Evolutionary conservation across 192 early-diverging fungal genomes (phyloP).

Genomic region (Podila clonocystis): DNA sequence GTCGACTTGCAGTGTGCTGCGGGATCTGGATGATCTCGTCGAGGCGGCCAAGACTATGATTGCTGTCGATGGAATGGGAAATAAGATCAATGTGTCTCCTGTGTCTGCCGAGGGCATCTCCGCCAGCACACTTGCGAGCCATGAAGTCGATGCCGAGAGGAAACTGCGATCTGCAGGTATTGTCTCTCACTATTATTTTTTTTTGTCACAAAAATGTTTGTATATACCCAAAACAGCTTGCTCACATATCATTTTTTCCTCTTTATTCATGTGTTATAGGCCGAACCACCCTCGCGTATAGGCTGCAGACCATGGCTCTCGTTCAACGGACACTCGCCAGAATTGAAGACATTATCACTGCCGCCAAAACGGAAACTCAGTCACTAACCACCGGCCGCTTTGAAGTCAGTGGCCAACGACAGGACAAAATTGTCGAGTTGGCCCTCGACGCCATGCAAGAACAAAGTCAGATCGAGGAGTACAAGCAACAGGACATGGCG

Average conservation of each 20-base stretch:
- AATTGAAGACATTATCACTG: constrained; percentile 6
- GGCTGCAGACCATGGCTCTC: constrained; percentile 17
- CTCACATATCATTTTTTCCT: too few species aligned
- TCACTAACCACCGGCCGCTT: neutral
- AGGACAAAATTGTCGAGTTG: constrained; percentile 3
- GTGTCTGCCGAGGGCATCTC: neutral
- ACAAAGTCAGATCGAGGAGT: neutral
- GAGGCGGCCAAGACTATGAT: constrained; percentile 13
- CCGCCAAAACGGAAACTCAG: neutral
- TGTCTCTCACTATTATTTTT: neutral
- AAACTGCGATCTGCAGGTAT: constrained; percentile 36
- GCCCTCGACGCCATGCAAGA: constrained; percentile 1
- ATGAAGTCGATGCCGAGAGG: neutral
- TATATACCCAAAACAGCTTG: too few species aligned
- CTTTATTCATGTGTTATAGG: neutral
- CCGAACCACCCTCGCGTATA: constrained; percentile 19
- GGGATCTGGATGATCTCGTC: constrained; percentile 13
- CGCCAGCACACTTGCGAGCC: neutral
- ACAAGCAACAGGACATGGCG: constrained; percentile 12
- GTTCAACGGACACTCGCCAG: constrained; percentile 11
- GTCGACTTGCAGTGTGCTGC: neutral
- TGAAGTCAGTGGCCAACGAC: neutral
- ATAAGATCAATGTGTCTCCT: neutral
- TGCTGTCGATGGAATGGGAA: constrained; percentile 8
- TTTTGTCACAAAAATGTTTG: neutral